Percentiles rank a stretch among this genome's conserved stretches.
Conservation (phyloP, 1,284 basidiomycete genomes). For the Ganoderma resinaceum region DNA sequence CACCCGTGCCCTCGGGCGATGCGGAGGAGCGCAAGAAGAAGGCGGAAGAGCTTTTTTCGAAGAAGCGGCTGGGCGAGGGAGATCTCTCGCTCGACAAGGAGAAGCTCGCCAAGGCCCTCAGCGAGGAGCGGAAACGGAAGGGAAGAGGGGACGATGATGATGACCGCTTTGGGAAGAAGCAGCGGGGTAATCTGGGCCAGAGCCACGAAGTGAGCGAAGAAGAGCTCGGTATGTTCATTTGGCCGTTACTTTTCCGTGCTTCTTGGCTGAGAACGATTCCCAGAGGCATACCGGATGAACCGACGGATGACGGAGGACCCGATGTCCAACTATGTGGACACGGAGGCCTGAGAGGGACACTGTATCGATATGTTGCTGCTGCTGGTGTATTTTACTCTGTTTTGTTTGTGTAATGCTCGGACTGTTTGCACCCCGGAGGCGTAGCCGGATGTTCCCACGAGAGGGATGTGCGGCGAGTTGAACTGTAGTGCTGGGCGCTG, state of each 20-base stretch:
- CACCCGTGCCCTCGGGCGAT: constrained; percentile 33
- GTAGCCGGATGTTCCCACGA: constrained; percentile 22
- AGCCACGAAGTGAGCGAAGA: constrained; percentile 88
- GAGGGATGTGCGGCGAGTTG: constrained; percentile 16
- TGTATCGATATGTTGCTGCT: constrained; percentile 20
- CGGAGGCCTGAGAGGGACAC: constrained; percentile 43
- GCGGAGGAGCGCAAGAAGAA: constrained; percentile 49
- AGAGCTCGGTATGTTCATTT: constrained; percentile 76
- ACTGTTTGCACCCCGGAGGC: background rate
- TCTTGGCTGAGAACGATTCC: constrained; percentile 20
- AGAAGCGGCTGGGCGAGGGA: constrained; percentile 78
- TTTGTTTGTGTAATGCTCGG: constrained; percentile 25
- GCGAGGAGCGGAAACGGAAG: constrained; percentile 85
- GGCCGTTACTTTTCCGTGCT: constrained; percentile 9
- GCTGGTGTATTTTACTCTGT: constrained; percentile 29
- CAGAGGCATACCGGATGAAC: constrained; percentile 87
- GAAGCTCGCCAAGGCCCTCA: constrained; percentile 71
- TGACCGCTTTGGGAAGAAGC: constrained; percentile 65
- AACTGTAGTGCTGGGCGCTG: constrained; percentile 8
- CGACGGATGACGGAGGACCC: constrained; percentile 81
- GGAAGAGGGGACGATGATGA: constrained; percentile 61
- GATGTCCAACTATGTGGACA: constrained; percentile 86
- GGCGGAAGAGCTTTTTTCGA: constrained; percentile 67
- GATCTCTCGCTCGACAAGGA: constrained; percentile 77
- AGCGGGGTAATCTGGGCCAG: constrained; percentile 45